These are phyloP conservation scores for Diplodia corticola DNA, from an alignment of 2,329 filamentous ascomycete genomes.

Conservation along the genomic window DNA sequence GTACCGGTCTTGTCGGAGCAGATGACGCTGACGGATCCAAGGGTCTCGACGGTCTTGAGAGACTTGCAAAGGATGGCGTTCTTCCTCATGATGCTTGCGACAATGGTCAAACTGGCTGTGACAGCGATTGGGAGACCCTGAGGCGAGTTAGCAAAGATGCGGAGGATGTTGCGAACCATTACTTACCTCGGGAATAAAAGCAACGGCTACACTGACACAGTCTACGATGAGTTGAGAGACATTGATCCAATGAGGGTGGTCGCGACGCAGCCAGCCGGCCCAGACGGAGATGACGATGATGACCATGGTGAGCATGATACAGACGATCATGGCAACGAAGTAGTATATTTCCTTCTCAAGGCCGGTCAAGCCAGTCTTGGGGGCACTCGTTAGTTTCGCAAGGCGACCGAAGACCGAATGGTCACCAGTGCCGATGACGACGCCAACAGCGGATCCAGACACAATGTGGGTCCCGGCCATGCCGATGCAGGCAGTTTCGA, in stretches of 20 bases:
- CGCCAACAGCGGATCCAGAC: conserved; percentile 64
- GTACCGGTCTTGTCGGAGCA: conserved; percentile 79
- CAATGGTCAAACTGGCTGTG: conserved; percentile 68
- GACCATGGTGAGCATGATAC: conserved; percentile 67
- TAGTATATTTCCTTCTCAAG: conserved; percentile 71
- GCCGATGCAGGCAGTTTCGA: conserved; percentile 74
- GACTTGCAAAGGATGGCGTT: conserved; percentile 79
- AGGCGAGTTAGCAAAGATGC: background rate
- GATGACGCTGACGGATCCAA: conserved; percentile 71
- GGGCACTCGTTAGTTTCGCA: conserved; percentile 69
- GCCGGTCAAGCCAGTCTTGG: conserved; percentile 66
- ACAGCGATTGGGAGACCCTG: conserved; percentile 38
- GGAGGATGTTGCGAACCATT: background rate
- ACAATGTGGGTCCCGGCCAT: conserved; percentile 79
- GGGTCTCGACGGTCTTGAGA: conserved; percentile 74
- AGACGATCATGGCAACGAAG: conserved; percentile 70
- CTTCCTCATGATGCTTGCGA: conserved; percentile 73
- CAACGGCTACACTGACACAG: conserved; percentile 69
- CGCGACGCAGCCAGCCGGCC: conserved; percentile 67
- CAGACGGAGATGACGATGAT: conserved; percentile 66
- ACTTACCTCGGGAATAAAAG: conserved; percentile 67
- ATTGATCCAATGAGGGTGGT: conserved; percentile 69
- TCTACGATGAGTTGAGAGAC: conserved; percentile 71
- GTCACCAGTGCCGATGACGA: conserved; percentile 73
- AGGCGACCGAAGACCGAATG: conserved; percentile 72